phyloP scores from a whole-genome alignment of 352 stramenopile genomes.

The Phytophthora tentaculata region DNA sequence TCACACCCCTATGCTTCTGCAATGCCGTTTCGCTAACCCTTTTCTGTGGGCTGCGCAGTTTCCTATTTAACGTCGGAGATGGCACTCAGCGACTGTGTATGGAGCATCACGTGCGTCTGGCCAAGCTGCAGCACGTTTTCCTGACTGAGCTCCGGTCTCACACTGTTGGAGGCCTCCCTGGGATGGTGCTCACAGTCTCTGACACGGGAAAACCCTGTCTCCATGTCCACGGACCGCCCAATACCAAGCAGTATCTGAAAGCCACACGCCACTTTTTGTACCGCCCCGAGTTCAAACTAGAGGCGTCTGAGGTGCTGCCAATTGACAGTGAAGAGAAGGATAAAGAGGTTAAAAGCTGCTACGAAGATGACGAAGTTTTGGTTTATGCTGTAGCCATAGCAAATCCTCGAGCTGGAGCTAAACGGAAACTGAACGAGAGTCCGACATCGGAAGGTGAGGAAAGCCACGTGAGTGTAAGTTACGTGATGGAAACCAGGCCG shows the following conservation, averaged over 20 bases:
- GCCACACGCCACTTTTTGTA: slow-evolving; percentile 89
- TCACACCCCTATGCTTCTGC: not conserved
- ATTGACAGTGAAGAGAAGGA: slow-evolving; percentile 1
- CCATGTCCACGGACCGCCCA: slow-evolving; percentile 71
- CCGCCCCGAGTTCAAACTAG: slow-evolving; percentile 62
- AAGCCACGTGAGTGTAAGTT: slow-evolving; percentile 64
- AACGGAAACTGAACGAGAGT: slow-evolving; percentile 63
- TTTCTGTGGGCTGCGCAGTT: slow-evolving; percentile 40
- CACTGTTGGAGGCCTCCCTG: slow-evolving; percentile 83
- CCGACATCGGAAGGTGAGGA: slow-evolving; percentile 13
- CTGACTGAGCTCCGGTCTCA: slow-evolving; percentile 83
- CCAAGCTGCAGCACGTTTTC: slow-evolving; percentile 85
- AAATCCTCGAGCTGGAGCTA: slow-evolving; percentile 45
- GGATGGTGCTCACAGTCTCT: slow-evolving; percentile 90
- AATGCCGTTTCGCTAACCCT: slow-evolving; percentile 13
- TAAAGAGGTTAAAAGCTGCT: slow-evolving; percentile 34
- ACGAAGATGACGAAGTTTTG: slow-evolving; percentile 66
- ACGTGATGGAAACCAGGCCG: slow-evolving; percentile 74
- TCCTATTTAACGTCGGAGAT: slow-evolving; percentile 92
- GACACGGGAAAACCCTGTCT: slow-evolving; percentile 85
- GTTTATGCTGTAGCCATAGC: slow-evolving; percentile 49
- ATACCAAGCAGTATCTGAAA: slow-evolving; percentile 69
- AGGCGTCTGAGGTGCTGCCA: slow-evolving; percentile 45
- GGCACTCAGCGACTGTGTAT: slow-evolving; percentile 91
- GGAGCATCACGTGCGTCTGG: slow-evolving; percentile 90